These are phyloP conservation scores for Ganoderma multipileum DNA, from an alignment of 1,284 basidiomycete genomes.

Conservation along the genomic window DNA sequence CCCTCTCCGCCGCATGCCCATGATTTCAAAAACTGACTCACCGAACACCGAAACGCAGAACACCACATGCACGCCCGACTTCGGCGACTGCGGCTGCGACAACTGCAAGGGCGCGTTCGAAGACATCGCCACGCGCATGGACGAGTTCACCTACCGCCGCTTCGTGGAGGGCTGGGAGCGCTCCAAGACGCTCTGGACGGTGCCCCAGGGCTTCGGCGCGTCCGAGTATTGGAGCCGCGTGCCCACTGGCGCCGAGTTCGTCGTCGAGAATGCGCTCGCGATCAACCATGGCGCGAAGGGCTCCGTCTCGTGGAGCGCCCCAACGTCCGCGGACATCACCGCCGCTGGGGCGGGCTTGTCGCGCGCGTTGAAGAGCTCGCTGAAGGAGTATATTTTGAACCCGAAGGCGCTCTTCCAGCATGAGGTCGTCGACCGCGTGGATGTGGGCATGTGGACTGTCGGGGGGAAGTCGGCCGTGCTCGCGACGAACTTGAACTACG, in stretches of 20 bases:
- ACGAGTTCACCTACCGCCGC: constrained; percentile 63
- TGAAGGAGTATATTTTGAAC: constrained; percentile 49
- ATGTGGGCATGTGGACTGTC: constrained; percentile 48
- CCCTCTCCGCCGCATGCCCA: too few relatives aligned
- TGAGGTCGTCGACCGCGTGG: constrained; percentile 41
- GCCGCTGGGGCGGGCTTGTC: constrained; percentile 61
- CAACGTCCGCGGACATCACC: constrained; percentile 67
- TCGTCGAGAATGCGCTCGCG: constrained; percentile 66
- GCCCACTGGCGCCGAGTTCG: constrained; percentile 74
- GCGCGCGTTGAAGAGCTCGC: constrained; percentile 41
- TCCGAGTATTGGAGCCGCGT: constrained; percentile 68
- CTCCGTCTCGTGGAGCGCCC: constrained; percentile 74
- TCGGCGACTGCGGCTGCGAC: constrained; percentile 75
- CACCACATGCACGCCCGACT: constrained; percentile 63
- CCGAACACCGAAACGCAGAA: constrained; percentile 21
- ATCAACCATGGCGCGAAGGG: constrained; percentile 77
- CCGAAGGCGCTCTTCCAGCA: constrained; percentile 39
- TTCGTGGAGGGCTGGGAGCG: constrained; percentile 68
- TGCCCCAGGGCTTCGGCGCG: constrained; percentile 76
- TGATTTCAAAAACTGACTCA: not conserved
- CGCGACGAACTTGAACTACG: constrained; percentile 51
- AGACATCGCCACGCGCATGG: constrained; percentile 71
- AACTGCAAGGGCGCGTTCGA: constrained; percentile 58
- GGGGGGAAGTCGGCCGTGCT: constrained; percentile 45
- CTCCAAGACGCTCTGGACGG: constrained; percentile 73